Evolutionary conservation across 139 green algal species (phyloP).

Genomic region (Closterium sp.): DNA sequence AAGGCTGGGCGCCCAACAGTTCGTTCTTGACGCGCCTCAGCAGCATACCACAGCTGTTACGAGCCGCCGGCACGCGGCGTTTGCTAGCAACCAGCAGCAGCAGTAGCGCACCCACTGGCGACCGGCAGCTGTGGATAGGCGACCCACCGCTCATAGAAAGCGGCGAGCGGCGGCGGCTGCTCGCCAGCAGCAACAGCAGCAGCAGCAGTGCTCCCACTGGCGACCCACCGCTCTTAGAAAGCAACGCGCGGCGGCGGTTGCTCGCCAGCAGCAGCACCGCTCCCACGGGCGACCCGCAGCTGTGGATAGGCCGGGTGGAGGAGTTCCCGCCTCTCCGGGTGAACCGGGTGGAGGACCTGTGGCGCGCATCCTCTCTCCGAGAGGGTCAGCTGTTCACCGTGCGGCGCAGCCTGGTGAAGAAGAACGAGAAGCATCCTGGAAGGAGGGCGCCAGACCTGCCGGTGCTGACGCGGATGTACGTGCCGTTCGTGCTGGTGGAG

Average conservation of each 20-base stretch:
- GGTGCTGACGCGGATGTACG: conserved; percentile 22
- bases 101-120: not conserved
- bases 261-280: not conserved
- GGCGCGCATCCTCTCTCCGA: not conserved
- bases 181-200: not conserved
- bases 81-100: not conserved
- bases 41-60: no score
- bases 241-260: not conserved
- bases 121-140: conserved; percentile 15
- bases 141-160: no score
- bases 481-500: conserved; percentile 16
- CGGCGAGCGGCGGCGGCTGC: no score
- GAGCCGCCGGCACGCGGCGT: no score
- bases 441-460: not conserved
- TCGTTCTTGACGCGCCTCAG: no score
- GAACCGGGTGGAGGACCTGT: conserved; percentile 23
- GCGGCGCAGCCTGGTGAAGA: conserved; percentile 11
- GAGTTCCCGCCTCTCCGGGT: not conserved
- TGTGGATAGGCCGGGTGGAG: conserved; percentile 15
- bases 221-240: no score
- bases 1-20: no score
- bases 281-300: not conserved
- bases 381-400: conserved; percentile 18
- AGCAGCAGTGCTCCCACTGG: no score
- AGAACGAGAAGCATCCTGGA: conserved; percentile 1